These are phyloP conservation scores for Fraxinus anomala DNA, from an alignment of 257 asterid genomes.

Conservation along the genomic window DNA sequence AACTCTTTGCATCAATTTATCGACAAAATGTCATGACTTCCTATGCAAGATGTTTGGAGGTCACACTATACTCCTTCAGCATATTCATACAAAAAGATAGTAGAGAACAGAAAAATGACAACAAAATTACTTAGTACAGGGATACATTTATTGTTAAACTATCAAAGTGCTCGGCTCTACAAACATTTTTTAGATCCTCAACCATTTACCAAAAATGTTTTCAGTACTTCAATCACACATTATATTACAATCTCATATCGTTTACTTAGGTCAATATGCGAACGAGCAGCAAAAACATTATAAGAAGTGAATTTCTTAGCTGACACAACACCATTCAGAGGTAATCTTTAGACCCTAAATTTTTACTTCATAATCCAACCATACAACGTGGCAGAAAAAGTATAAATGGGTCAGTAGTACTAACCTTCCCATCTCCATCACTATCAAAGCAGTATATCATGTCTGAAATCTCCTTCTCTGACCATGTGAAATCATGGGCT, in stretches of 20 bases:
- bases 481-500: slow-evolving; percentile 88
- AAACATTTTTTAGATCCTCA: not conserved
- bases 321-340: not conserved
- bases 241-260: not conserved
- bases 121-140: not conserved
- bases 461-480: slow-evolving; percentile 71
- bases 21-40: not conserved
- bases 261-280: not conserved
- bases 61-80: not conserved
- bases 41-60: not conserved
- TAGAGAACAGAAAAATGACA: not conserved
- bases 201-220: not conserved
- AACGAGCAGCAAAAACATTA: not conserved
- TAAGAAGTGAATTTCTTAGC: not conserved
- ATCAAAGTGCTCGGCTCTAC: not conserved
- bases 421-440: slow-evolving; percentile 85
- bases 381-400: not conserved
- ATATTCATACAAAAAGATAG: not conserved
- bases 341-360: not conserved
- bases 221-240: not conserved
- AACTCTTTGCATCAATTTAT: not conserved
- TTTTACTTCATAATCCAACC: not conserved
- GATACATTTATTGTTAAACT: not conserved
- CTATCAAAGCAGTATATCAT: slow-evolving; percentile 74
- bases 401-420: slow-evolving; percentile 12